Evolutionary conservation across 2,329 filamentous ascomycete genomes (phyloP).

Genomic region (Hypomyces rosellus): DNA sequence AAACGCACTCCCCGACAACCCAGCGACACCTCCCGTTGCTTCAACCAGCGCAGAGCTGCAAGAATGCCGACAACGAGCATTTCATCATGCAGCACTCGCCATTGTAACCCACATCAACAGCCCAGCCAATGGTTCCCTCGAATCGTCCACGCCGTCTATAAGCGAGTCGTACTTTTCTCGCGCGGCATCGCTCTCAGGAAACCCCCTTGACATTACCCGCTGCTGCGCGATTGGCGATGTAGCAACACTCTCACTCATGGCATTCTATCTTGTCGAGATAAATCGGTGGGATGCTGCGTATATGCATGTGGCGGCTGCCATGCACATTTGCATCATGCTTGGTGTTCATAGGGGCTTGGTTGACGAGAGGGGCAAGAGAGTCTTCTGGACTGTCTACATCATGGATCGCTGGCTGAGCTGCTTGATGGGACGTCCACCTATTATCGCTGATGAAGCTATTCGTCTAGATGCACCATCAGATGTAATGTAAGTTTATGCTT

Average conservation of each 20-base stretch:
- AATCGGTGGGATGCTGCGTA: conserved; percentile 44
- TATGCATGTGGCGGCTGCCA: conserved; percentile 40
- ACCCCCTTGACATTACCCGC: conserved; percentile 38
- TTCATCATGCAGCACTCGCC: conserved; percentile 42
- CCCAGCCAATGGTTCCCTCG: conserved; percentile 17
- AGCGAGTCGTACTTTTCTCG: conserved; percentile 41
- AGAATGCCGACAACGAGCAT: conserved; percentile 33
- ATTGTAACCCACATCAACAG: conserved; percentile 22
- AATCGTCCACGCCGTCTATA: conserved; percentile 18
- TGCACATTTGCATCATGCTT: conserved; percentile 42
- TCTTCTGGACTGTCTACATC: conserved; percentile 49
- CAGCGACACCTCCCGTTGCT: conserved; percentile 10
- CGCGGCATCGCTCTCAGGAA: conserved; percentile 38
- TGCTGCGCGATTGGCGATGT: conserved; percentile 36
- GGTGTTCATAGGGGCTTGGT: conserved; percentile 40
- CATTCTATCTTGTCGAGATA: conserved; percentile 43
- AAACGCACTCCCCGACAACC: conserved; percentile 23
- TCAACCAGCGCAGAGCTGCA: conserved; percentile 17
- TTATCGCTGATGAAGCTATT: conserved; percentile 42
- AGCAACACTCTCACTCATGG: conserved; percentile 39
- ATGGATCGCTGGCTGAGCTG: conserved; percentile 44
- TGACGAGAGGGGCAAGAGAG: conserved; percentile 38
- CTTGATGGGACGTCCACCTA: conserved; percentile 43
- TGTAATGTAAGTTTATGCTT: conserved; percentile 29
- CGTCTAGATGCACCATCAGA: conserved; percentile 35